Evolutionary conservation across 495 filamentous ascomycete genomes (phyloP), one percentile per base, ranked within the genome.

Genomic region (Schizothecium vesticola): DNA sequence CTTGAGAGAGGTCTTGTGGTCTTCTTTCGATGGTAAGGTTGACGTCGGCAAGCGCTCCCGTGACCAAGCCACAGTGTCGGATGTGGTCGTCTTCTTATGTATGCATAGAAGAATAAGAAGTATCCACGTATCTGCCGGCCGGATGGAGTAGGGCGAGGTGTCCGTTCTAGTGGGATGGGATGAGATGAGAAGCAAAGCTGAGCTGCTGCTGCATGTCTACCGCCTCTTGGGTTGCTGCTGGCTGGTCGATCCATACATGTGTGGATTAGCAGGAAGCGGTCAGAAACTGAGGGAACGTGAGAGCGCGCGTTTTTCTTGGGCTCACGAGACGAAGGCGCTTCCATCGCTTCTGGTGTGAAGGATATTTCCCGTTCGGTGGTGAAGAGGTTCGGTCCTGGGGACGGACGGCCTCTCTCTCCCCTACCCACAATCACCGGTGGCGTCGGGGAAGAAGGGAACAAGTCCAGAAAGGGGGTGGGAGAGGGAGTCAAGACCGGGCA

Each of bases 21-120:
- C 33, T 36, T 16, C 0, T n/a, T 16, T 12, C 3, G 12, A 43
- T 6, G 4, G 13, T 1, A 33, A 29, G 19, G 63, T 24, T 8
- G 56, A 21, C 19, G 63, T 58, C 28, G 56, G 56, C 16, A 13
- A 26, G 23, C 21, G 59, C 57, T 65, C 67, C 61, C 62, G 67
- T 69, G 67, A 69, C 67, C 67, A 64, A n/a, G 61, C 61, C 62
- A 62, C 63, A 25, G 58, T 22, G 51, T 57, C 63, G 62, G 57
- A 61, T 61, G 57, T 25, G 33, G 63, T 19, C 61, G 60, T n/a
- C 23, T 19, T 25, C 12, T 19, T 51, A 36, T 4, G 1, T 36
- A 51, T 51, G 43, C 16, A 51, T 51, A 51, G 43, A 51, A 51
- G 43, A 51, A 51, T 19, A n/a, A 51, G 19, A 51, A n/a, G 43